Conservation (phyloP, 805 yeast species). For the Pichia pseudocactophila region DNA sequence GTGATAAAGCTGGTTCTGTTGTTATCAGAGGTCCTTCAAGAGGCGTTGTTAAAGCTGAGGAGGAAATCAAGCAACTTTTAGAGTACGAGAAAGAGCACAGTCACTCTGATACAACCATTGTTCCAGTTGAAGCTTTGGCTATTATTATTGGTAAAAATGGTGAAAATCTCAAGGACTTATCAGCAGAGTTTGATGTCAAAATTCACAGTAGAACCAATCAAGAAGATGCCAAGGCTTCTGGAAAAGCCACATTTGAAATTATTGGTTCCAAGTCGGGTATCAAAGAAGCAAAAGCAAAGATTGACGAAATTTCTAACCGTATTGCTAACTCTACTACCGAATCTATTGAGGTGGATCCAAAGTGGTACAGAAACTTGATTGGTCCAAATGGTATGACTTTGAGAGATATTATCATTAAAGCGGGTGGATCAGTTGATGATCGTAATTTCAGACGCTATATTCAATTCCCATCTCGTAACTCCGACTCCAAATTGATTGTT, state of each 20-base stretch:
- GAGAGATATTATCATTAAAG: conserved; percentile 63
- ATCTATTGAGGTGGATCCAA: conserved; percentile 58
- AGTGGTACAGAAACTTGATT: conserved; percentile 64
- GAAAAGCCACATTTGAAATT: conserved; percentile 54
- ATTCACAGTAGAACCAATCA: conserved; percentile 35
- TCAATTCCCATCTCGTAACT: conserved; percentile 59
- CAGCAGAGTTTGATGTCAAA: conserved; percentile 59
- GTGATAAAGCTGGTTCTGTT: conserved; percentile 50
- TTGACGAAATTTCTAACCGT: conserved; percentile 55
- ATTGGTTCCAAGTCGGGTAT: conserved; percentile 74
- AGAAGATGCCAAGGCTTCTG: conserved; percentile 34
- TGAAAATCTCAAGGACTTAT: conserved; percentile 70
- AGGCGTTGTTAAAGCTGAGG: conserved; percentile 76
- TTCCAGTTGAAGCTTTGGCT: conserved; percentile 70
- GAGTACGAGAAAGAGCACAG: conserved; percentile 87
- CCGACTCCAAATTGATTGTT: conserved; percentile 49
- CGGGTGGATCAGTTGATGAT: conserved; percentile 59
- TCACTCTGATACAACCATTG: conserved; percentile 47
- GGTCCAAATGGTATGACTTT: conserved; percentile 73
- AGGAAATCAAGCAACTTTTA: conserved; percentile 73
- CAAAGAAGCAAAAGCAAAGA: conserved; percentile 56
- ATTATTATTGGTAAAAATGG: conserved; percentile 87
- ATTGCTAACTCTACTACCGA: conserved; percentile 52
- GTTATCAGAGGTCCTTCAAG: conserved; percentile 81
- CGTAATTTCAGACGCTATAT: conserved; percentile 45